Evolutionary conservation across 495 filamentous ascomycete genomes (phyloP).

Genomic region (Tuber calosporum): DNA sequence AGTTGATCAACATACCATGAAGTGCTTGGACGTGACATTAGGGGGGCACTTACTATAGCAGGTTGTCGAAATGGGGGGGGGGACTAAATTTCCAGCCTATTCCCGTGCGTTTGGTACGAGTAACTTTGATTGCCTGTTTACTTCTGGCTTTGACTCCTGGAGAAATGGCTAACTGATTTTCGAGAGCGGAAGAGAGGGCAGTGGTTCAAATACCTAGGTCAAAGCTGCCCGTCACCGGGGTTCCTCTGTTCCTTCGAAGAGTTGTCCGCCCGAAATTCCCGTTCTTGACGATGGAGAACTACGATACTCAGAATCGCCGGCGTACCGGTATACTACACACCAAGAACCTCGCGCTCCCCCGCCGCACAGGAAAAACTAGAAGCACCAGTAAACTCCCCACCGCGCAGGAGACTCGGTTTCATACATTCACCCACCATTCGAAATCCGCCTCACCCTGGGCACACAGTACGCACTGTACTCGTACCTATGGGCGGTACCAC

Average conservation of each 20-base stretch:
- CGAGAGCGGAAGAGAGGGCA: background rate
- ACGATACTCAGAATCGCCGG: conserved; percentile 41
- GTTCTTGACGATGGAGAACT: conserved; percentile 38
- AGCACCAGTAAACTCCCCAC: conserved; percentile 44
- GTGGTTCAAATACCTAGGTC: conserved; percentile 15
- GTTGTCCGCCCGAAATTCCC: conserved; percentile 31
- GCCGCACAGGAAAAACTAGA: background rate
- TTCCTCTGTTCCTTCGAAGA: conserved; percentile 31
- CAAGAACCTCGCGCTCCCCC: background rate
- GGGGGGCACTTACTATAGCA: conserved; percentile 43
- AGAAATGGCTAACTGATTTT: background rate
- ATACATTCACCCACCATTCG: background rate
- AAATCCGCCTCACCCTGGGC: background rate
- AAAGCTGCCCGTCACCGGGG: conserved; percentile 38
- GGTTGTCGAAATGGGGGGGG: conserved; percentile 43
- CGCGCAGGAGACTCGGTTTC: conserved; percentile 45
- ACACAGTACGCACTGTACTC: background rate
- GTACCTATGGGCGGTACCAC: conserved; percentile 43
- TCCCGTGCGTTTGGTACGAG: conserved; percentile 43
- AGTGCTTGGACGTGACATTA: background rate
- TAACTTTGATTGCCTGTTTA: conserved; percentile 44
- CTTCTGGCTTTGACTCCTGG: conserved; percentile 44
- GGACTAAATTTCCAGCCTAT: conserved; percentile 44
- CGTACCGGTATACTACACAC: conserved; percentile 22
- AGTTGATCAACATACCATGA: conserved; percentile 10